These are phyloP conservation scores for Pleurotus eryngii DNA, from an alignment of 768 basidiomycete genomes.

Conservation along the genomic window DNA sequence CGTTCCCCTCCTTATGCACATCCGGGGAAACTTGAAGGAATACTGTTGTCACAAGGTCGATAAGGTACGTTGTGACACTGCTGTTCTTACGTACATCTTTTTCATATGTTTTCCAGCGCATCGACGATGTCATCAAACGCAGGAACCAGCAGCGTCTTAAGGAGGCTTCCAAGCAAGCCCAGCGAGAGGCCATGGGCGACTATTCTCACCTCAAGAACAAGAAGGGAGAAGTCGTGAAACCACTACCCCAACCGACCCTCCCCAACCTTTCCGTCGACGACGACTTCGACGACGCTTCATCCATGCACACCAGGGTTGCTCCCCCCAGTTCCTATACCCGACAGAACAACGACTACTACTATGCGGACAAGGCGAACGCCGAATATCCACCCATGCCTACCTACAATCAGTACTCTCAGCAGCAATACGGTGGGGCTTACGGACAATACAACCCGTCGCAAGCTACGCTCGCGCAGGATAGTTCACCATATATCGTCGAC, in stretches of 20 bases:
- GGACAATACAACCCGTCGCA: conserved; percentile 59
- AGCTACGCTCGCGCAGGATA: conserved; percentile 51
- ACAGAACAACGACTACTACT: conserved; percentile 50
- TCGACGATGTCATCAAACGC: conserved; percentile 88
- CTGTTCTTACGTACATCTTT: neutral
- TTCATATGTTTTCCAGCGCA: conserved; percentile 54
- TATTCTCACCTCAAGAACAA: conserved; percentile 90
- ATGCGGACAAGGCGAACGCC: conserved; percentile 46
- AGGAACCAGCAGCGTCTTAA: conserved; percentile 83
- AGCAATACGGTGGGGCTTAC: conserved; percentile 48
- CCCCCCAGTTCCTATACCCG: conserved; percentile 50
- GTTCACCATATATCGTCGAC: conserved; percentile 56
- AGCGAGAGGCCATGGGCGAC: conserved; percentile 90
- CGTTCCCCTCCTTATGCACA: conserved; percentile 91
- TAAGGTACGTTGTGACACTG: conserved; percentile 53
- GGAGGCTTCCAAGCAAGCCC: conserved; percentile 76
- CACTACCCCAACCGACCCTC: conserved; percentile 90
- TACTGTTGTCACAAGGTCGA: conserved; percentile 99
- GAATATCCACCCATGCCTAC: conserved; percentile 74
- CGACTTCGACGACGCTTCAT: conserved; percentile 57
- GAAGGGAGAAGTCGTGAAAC: conserved; percentile 81
- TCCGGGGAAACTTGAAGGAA: conserved; percentile 98
- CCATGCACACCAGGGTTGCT: conserved; percentile 51
- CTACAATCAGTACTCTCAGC: conserved; percentile 58
- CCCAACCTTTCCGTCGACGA: conserved; percentile 90